Evolutionary conservation across 352 stramenopile species (phyloP), one percentile per base, ranked within the genome.

Genomic region (Globisporangium iwayamae): DNA sequence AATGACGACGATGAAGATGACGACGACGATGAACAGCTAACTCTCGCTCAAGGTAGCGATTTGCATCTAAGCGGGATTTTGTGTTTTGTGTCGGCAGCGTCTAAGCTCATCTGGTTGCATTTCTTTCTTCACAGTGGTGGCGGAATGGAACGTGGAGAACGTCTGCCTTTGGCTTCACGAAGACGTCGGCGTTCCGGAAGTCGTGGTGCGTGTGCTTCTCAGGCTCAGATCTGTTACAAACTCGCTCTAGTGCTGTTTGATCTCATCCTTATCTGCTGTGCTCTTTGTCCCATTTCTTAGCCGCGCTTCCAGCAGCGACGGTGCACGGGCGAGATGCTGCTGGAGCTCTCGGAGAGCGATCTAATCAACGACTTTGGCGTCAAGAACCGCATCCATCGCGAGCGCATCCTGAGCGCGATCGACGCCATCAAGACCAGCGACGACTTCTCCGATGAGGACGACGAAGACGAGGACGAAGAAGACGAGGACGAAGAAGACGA

Each of bases 141-240:
- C 76, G 1, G 80, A 91, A 39, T 93, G 85, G 85, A 91, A 69
- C 20, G 81, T 92, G n/a, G 85, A 91, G 36, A 90, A 90, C 52
- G 85, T 93, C 2, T 93, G 82, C 36, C 62, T 91, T 1, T 93
- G 85, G 85, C 74, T 93, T 4, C 72, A 87, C 47, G 83, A 93
- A 72, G 85, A 93, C 36, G 82, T 91, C 2, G 82, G 78, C 0
- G 79, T 91, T 0, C 75, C 75, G 2, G 78, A 91, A 48, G 76
- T 92, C 28, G 85, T 91, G 73, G 85, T 91, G 78, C 22, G 66
- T 28, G 25, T 28, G 25, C 25, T 28, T 28, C 25, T 28, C 25
- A 28, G 25, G 25, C 25, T 28, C 25, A 28, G 25, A 28, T 28
- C 25, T 28, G 25, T 28, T 28, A 28, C 25, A 28, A 28, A 28